Evolutionary conservation across 2,329 filamentous ascomycete genomes (phyloP).

Genomic region (Aspergillus latus): DNA sequence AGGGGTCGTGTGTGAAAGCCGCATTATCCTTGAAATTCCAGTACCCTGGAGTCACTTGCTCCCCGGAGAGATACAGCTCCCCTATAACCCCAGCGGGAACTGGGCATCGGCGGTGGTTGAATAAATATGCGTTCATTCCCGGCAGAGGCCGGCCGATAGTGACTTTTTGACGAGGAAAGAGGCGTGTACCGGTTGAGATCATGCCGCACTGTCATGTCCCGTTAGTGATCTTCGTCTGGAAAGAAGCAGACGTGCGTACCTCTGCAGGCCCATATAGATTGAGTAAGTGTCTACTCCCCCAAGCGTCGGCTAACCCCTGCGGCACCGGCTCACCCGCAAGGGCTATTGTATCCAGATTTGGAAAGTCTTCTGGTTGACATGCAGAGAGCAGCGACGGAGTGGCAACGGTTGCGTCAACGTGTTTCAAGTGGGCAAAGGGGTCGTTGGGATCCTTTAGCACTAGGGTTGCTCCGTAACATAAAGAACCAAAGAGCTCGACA

Average conservation of each 20-base stretch:
- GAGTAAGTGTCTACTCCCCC: background rate
- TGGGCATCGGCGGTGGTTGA: slow-evolving; percentile 40
- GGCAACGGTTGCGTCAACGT: background rate
- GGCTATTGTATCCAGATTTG: background rate
- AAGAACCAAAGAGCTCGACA: background rate
- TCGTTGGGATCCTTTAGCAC: background rate
- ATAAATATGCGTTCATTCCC: slow-evolving; percentile 36
- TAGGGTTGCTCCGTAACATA: background rate
- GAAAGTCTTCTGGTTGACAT: background rate
- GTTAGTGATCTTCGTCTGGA: too few relatives aligned
- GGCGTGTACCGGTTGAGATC: background rate
- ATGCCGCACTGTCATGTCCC: background rate
- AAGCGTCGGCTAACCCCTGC: background rate
- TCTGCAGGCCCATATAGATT: background rate
- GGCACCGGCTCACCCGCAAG: background rate
- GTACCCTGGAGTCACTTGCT: background rate
- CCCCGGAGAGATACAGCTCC: slow-evolving; percentile 44
- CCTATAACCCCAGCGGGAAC: slow-evolving; percentile 44
- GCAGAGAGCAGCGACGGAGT: background rate
- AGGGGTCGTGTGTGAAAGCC: background rate
- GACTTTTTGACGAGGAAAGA: background rate
- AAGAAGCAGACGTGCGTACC: background rate
- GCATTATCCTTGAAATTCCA: background rate
- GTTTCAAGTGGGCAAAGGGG: background rate
- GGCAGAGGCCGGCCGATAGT: slow-evolving; percentile 25